Percentiles rank a stretch among this genome's conserved stretches.
Evolutionary conservation across 1,139 yeast species (phyloP).

Genomic region (Spathaspora jeffriesii): DNA sequence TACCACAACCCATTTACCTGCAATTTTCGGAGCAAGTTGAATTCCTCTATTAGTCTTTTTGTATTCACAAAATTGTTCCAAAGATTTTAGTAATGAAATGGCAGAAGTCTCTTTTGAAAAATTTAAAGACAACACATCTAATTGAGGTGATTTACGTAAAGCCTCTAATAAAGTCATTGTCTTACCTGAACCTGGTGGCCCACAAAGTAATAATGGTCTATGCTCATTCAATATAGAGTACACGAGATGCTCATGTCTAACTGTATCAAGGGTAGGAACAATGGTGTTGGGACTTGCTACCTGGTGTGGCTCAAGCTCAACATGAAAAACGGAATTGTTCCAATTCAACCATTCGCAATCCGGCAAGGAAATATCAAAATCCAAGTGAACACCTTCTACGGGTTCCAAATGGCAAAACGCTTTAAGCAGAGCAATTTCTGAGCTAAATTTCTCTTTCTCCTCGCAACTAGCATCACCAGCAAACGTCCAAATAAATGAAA

Average conservation of each 20-base stretch:
- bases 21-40: slow-evolving; percentile 56
- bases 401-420: slow-evolving; percentile 15
- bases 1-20: slow-evolving; percentile 75
- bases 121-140: slow-evolving; percentile 70
- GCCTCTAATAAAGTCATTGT: slow-evolving; percentile 87
- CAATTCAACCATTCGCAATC: slow-evolving; percentile 53
- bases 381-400: slow-evolving; percentile 24
- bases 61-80: slow-evolving; percentile 76
- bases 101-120: slow-evolving; percentile 86
- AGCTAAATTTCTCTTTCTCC: slow-evolving; percentile 43
- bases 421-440: slow-evolving; percentile 22
- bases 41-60: slow-evolving; percentile 52
- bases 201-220: slow-evolving; percentile 73
- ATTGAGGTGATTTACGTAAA: slow-evolving; percentile 54
- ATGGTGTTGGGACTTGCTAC: slow-evolving; percentile 64
- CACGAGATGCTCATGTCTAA: slow-evolving; percentile 63
- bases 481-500: slow-evolving; percentile 67
- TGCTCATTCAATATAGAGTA: slow-evolving; percentile 59
- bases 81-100: slow-evolving; percentile 55
- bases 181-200: slow-evolving; percentile 98
- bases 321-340: slow-evolving; percentile 40
- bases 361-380: slow-evolving; percentile 48
- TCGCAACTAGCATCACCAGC: slow-evolving; percentile 55
- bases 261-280: slow-evolving; percentile 80
- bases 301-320: slow-evolving; percentile 63